Base-by-base conservation (phyloP, 2,329 filamentous ascomycete species). In the Daldinia sp. region DNA sequence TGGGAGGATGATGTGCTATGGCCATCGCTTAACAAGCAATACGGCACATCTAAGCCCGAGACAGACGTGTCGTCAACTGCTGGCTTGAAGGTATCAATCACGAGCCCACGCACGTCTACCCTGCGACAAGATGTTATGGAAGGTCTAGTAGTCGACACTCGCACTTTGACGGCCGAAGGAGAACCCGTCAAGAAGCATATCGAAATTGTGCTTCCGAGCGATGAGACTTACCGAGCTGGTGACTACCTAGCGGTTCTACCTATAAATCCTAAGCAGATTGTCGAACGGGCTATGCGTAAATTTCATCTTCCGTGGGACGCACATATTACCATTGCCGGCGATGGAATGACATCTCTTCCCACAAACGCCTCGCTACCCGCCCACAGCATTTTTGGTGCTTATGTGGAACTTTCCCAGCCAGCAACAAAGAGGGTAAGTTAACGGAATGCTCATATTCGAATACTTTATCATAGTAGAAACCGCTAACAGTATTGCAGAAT, bases 201-300 rank as follows among this genome's bases (percentile, higher is more conserved):
- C 17, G 86, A 87, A 65, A 86, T 93, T 30, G 84, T 86, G 62
- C 81, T 94, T 1, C 91, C 91, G 0, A 83, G 81, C 0, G 85
- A 83, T 51, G 82, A 87, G 80, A 83, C 81, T 0, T 94, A 94
- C 76, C 82, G 84, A 35, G 85, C 89, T 1, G 92, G 91, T 11
- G 91, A 94, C 72, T 94, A 95, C 73, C 82, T 94, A 0, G 89
- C 90, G 0, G 81, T 93, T 2, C 79, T 93, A 1, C 91, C 91
- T 0, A 77, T 91, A 27, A 94, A 94, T 73, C 86, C 87, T 1
- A 81, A 81, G 45, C 77, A 82, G 27, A 86, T 80, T 8, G 84
- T 94, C 2, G 81, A 82, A 3, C 82, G 90, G 7, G 89, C 85
- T 0, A 85, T 93, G 77, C 80, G 83, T 15, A 81, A 83, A 17